A percentile compares a stretch with the other conserved stretches of the same genome.
Evolutionary conservation across 2,329 filamentous ascomycete genomes (phyloP).

Genomic region (Nakataea oryzae): DNA sequence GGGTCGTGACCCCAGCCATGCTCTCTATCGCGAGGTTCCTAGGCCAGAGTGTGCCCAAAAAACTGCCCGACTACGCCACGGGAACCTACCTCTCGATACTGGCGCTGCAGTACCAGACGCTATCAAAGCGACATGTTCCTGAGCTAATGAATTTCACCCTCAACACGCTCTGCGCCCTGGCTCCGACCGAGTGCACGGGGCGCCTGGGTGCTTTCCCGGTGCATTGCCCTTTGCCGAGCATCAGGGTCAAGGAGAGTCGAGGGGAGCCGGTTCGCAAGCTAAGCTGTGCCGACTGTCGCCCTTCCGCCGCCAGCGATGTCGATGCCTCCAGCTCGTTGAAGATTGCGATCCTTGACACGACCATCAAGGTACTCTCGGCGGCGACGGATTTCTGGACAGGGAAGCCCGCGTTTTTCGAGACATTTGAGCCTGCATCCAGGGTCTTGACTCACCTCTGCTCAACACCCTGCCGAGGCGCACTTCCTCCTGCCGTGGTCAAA

Average conservation of each 20-base stretch:
- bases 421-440: slow-evolving; percentile 55
- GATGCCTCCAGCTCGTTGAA: slow-evolving; percentile 25
- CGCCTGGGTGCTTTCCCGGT: slow-evolving; percentile 48
- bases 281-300: slow-evolving; percentile 44
- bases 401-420: slow-evolving; percentile 67
- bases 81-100: slow-evolving; percentile 75
- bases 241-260: slow-evolving; percentile 37
- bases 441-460: slow-evolving; percentile 52
- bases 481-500: slow-evolving; percentile 32
- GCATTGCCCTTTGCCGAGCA: slow-evolving; percentile 40
- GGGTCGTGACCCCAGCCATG: slow-evolving; percentile 83
- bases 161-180: slow-evolving; percentile 60
- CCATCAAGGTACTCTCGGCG: slow-evolving; percentile 53
- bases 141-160: slow-evolving; percentile 76
- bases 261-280: slow-evolving; percentile 38
- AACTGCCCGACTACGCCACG: slow-evolving; percentile 54
- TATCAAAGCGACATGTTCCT: slow-evolving; percentile 81
- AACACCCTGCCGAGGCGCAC: slow-evolving; percentile 36
- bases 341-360: slow-evolving; percentile 49
- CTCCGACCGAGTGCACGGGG: slow-evolving; percentile 39
- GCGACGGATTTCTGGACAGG: slow-evolving; percentile 64
- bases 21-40: slow-evolving; percentile 78
- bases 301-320: background rate
- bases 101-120: slow-evolving; percentile 68
- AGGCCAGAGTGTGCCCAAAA: slow-evolving; percentile 61